Base-by-base conservation (phyloP, 495 filamentous ascomycete genomes). In the Aspergillus wentii region DNA sequence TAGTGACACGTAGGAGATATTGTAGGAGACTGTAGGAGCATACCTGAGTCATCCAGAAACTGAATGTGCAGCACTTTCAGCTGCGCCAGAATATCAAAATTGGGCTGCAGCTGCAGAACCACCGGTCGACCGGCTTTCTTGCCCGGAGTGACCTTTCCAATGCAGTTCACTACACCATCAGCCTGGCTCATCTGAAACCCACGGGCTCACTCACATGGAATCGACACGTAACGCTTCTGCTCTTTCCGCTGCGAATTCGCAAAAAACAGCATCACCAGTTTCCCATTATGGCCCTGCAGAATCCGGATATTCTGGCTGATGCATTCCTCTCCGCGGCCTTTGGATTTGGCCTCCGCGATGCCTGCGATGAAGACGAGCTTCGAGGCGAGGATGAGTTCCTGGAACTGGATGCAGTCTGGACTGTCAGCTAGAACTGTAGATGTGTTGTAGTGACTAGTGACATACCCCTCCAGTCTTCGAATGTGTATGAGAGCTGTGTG, bases 241-340 rank as follows among this genome's bases (percentile, higher is more conserved):
- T 62, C 57, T 32, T 48, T 58, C 3, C 66, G 56, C 25, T 69
- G 64, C 0, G 68, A 70, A 45, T 72, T 72, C 3, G 68, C 64
- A 36, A 72, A 72, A 35, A 58, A 69, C 1, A 70, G 33, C 37
- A 72, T 54, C 2, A 67, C 61, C 2, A 56, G 52, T 38, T 54
- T 61, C 17, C 57, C 59, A 20, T 67, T 66, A 1, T 49, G 41
- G 2, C 57, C 61, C 2, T 60, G 61, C 5, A 72, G 49, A 11
- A 70, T 59, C 8, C 68, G 64, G 5, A 72, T 40, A 39, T 72
- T 72, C 46, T 72, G 68, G 36, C 64, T 69, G 49, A 72, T 69
- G 30, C 68, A 72, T 48, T 72, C 68, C 32, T 72, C 68, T 3
- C 68, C 66, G 9, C 66, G 61, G 5, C 68, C 66, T 36, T 69